Conservation (phyloP, 2,329 filamentous ascomycete genomes). For the Neurospora sp. region DNA sequence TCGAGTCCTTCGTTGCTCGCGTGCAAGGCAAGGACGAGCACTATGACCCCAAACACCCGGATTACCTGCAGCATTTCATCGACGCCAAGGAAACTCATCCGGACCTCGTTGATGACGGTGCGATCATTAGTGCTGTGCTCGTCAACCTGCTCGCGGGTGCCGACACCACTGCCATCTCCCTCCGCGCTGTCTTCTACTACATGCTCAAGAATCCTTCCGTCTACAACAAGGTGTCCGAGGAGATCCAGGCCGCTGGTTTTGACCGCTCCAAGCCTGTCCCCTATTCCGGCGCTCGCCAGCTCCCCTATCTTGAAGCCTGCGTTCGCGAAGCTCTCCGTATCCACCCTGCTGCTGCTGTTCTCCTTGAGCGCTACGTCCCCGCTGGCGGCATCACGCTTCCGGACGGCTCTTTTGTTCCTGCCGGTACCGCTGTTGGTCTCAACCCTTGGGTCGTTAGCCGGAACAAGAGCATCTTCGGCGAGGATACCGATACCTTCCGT, state of each 20-base stretch:
- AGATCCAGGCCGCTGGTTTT: slow-evolving; percentile 38
- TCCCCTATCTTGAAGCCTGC: slow-evolving; percentile 29
- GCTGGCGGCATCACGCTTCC: slow-evolving; percentile 12
- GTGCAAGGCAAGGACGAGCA: slow-evolving; percentile 11
- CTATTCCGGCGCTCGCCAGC: slow-evolving; percentile 13
- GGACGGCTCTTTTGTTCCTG: slow-evolving; percentile 11
- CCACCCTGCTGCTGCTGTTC: slow-evolving; percentile 25
- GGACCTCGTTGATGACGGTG: slow-evolving; percentile 38
- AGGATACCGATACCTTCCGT: slow-evolving; percentile 32
- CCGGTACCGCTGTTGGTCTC: slow-evolving; percentile 21
- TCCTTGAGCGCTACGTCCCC: slow-evolving; percentile 18
- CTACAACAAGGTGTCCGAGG: slow-evolving; percentile 38
- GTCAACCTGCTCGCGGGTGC: slow-evolving; percentile 32
- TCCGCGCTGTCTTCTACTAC: slow-evolving; percentile 52
- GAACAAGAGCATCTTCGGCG: slow-evolving; percentile 30
- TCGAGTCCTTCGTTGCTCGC: slow-evolving; percentile 19
- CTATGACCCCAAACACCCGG: slow-evolving; percentile 22
- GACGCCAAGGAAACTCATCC: slow-evolving; percentile 44
- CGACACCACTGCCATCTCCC: slow-evolving; percentile 55
- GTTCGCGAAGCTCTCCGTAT: slow-evolving; percentile 30
- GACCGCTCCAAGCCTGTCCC: slow-evolving; percentile 13
- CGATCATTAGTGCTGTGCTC: slow-evolving; percentile 13
- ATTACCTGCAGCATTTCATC: slow-evolving; percentile 48
- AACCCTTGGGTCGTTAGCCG: slow-evolving; percentile 26
- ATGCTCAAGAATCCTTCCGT: slow-evolving; percentile 42